Conservation (phyloP, 2,329 filamentous ascomycete genomes). For the Colletotrichum chlorophyti region DNA sequence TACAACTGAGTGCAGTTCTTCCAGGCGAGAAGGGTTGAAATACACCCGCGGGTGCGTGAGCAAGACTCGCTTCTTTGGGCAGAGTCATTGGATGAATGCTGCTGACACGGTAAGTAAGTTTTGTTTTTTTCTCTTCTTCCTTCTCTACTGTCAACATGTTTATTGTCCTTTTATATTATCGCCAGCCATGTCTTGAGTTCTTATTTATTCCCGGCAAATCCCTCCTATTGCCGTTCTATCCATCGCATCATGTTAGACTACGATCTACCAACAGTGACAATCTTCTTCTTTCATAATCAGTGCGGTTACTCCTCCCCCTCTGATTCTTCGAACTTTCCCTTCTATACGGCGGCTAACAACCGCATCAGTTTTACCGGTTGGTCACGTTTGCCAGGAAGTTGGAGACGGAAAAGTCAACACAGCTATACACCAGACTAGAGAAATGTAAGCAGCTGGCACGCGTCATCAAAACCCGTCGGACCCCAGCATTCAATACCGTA, state of each 20-base stretch:
- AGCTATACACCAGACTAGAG: conserved; percentile 40
- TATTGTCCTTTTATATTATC: no score
- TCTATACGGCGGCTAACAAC: no score
- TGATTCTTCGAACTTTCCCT: no score
- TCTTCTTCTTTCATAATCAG: no score
- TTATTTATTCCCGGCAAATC: background rate
- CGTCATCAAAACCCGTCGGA: conserved; percentile 48
- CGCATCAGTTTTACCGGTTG: conserved; percentile 33
- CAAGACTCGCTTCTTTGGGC: conserved; percentile 53
- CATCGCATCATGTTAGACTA: conserved; percentile 23
- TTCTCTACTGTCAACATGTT: no score
- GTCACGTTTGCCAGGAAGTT: conserved; percentile 32
- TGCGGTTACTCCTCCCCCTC: no score
- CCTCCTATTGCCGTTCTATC: conserved; percentile 3
- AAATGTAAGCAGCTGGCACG: conserved; percentile 50
- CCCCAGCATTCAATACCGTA: conserved; percentile 39
- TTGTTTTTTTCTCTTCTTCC: background rate
- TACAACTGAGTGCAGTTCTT: background rate
- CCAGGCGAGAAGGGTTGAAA: conserved; percentile 7
- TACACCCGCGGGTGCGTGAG: conserved; percentile 41
- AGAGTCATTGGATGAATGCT: conserved; percentile 59
- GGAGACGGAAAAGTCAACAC: conserved; percentile 35
- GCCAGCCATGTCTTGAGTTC: background rate
- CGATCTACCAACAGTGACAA: no score
- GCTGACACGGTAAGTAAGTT: conserved; percentile 44